Evolutionary conservation across 768 basidiomycete species (phyloP), one percentile per base, ranked within the genome.

Genomic region (Suillus placidus): DNA sequence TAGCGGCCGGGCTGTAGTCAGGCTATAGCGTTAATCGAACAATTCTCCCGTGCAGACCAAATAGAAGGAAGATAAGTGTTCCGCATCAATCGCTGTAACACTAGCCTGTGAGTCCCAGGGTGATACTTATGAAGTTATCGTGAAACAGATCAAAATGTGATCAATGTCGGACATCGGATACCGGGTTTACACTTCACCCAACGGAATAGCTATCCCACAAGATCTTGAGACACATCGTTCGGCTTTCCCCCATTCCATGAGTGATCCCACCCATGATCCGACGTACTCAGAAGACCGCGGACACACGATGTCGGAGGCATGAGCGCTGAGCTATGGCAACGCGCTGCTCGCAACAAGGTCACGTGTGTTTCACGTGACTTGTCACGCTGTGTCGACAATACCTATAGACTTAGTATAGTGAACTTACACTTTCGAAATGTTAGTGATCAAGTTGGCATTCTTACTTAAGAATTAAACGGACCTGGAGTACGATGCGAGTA

Each of bases 31-130:
- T n/a, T 45, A n/a, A 43, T 45, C 4, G 43, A 45, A 45, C 18
- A n/a, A 47, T n/a, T 47, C 20, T 23, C 45, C 45, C 47, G 47
- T 49, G 13, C 47, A 26, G 7, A 73, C 83, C 68, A 64, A 88
- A 86, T 78, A 56, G 85, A 68, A 62, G 84, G 80, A 34, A 90
- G 82, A 72, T 90, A 85, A 71, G 86, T 79, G 64, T 83, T 83
- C 32, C 77, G 74, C 55, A n/a, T 23, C 12, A 47, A 47, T 49
- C 30, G 35, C n/a, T 35, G 55, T 12, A 23, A 57, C 23, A 18
- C 26, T 16, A 7, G 14, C 12, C 6, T 13, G 47, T 37, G 35
- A 56, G 20, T 26, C 26, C 26, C 26, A 26, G 26, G 1, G 26
- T 26, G 26, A 26, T 26, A 26, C 26, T 26, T 26, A n/a, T n/a